These are phyloP conservation scores for Aspergillus puulaauensis DNA, from an alignment of 2,329 filamentous ascomycete species.

Conservation along the genomic window DNA sequence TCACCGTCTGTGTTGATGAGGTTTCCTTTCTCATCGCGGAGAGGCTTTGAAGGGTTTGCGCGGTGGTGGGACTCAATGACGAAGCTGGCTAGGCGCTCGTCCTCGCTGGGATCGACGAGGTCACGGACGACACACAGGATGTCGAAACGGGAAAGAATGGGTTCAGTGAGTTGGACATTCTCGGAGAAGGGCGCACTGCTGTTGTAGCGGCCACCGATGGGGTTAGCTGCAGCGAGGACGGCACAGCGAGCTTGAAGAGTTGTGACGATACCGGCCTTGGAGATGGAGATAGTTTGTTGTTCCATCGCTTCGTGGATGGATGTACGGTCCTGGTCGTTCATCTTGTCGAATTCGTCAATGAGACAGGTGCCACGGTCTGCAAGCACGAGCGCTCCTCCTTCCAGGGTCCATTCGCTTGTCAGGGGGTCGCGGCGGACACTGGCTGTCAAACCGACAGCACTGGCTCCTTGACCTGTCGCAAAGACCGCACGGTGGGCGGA, in stretches of 20 bases:
- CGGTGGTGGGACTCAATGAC: conserved; percentile 92
- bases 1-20: conserved; percentile 46
- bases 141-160: conserved; percentile 96
- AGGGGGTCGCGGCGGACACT: conserved; percentile 93
- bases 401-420: conserved; percentile 95
- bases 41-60: conserved; percentile 69
- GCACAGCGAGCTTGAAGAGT: conserved; percentile 94
- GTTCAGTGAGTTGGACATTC: conserved; percentile 95
- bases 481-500: conserved; percentile 96
- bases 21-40: conserved; percentile 45
- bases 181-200: conserved; percentile 92
- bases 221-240: conserved; percentile 95
- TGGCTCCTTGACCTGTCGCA: conserved; percentile 94
- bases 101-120: conserved; percentile 86
- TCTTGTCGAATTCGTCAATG: conserved; percentile 99
- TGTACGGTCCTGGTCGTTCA: conserved; percentile 98
- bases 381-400: conserved; percentile 91
- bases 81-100: conserved; percentile 90
- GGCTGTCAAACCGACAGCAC: conserved; percentile 94
- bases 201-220: conserved; percentile 94
- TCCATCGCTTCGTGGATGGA: conserved; percentile 99
- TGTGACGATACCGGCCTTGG: conserved; percentile 96
- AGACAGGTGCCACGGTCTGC: conserved; percentile 93
- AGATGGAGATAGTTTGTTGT: conserved; percentile 98
- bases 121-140: conserved; percentile 95